These are phyloP conservation scores for Microcos paniculata DNA, from an alignment of 345 rosid species.

Conservation along the genomic window DNA sequence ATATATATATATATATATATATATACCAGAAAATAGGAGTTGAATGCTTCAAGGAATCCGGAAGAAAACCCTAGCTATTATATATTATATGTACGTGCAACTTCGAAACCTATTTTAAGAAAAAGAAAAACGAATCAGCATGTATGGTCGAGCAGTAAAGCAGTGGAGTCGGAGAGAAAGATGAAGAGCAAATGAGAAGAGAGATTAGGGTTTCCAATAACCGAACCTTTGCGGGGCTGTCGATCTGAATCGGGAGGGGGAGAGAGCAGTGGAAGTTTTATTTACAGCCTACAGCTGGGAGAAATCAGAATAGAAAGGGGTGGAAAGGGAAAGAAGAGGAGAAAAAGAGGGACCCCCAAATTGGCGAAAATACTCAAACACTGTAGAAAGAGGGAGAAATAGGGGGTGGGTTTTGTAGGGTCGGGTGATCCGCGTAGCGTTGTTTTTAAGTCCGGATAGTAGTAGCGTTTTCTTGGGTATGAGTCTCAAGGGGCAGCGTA, in stretches of 20 bases:
- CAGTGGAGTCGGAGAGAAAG: background rate
- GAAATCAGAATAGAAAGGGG: background rate
- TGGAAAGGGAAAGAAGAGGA: background rate
- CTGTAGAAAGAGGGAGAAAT: background rate
- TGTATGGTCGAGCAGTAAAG: background rate
- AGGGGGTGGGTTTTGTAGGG: background rate
- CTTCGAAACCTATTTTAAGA: background rate
- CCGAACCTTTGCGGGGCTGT: background rate
- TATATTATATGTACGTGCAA: background rate
- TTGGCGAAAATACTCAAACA: background rate
- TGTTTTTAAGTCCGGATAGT: conserved; percentile 20
- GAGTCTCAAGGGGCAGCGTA: background rate
- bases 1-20: no score
- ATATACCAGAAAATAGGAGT: background rate
- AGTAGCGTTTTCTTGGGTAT: no score
- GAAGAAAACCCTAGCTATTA: background rate
- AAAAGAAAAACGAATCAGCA: background rate
- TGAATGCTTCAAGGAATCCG: background rate
- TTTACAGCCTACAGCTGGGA: no score
- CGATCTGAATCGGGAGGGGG: background rate
- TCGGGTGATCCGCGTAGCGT: conserved; percentile 24
- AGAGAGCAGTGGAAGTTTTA: background rate
- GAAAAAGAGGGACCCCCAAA: background rate
- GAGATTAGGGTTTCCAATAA: background rate
- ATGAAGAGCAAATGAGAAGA: background rate